Base-by-base conservation (phyloP, 2,329 filamentous ascomycete species). In the Microsporum canis region DNA sequence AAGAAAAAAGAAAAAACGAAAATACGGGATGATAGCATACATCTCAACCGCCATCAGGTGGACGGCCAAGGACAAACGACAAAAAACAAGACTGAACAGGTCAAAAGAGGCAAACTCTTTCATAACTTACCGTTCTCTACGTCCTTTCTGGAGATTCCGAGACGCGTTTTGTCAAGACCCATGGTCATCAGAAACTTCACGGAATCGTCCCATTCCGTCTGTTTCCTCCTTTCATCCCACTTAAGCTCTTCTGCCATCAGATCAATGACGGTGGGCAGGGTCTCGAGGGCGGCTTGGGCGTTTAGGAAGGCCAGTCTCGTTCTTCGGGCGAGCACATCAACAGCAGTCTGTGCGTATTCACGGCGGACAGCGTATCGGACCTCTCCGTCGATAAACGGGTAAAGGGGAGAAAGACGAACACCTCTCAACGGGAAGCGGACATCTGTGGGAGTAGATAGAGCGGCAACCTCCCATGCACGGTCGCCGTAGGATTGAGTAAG, bases 311-410 rank as follows among this genome's bases (percentile, higher is more conserved):
- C 88, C 61, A 96, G 77, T 61, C 92, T 81, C 45, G 88, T 96
- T 64, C 91, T 82, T 62, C 92, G 83, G 2, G 91, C 91, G 55
- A 96, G 79, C 10, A 96, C 88, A 71, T 96, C 91, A 14, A 91
- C 87, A 1, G 90, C 89, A 2, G 89, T 95, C 74, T 95, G 89
- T 2, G 92, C 92, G 70, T 95, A 95, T 76, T 96, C 92, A 73
- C 95, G 87, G 58, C 86, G 81, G 45, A 95, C 85, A 29, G 90
- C 90, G 72, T 96, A 96, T 60, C 90, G 84, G 45, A 96, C 82
- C 76, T 97, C 92, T 57, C 91, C 91, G 69, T 96, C 91, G 31
- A 96, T 84, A 73, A 94, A 96, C 12, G 91, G 90, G 74, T 96
- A 96, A 33, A 95, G 79, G 14, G 82, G 75, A 2, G 88, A 87